Evolutionary conservation across 2,329 filamentous ascomycete species (phyloP).

Genomic region (Aspergillus clavatus): DNA sequence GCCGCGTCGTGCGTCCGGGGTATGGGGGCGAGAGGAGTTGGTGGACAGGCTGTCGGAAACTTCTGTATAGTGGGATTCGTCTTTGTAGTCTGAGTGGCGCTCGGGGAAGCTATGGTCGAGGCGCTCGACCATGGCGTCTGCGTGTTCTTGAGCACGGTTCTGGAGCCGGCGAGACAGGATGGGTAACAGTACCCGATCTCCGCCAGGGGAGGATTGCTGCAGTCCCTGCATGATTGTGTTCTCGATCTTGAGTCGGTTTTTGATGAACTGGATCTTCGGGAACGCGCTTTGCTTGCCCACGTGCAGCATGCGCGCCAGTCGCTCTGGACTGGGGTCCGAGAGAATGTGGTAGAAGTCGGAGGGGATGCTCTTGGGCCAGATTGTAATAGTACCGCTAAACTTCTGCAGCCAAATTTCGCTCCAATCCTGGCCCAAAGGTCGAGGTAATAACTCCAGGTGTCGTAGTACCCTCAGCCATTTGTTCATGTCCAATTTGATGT

Average conservation of each 20-base stretch:
- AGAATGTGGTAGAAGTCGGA: slow-evolving; percentile 85
- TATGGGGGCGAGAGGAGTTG: slow-evolving; percentile 18
- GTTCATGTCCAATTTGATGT: slow-evolving; percentile 90
- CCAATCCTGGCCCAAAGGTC: slow-evolving; percentile 93
- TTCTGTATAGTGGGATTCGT: slow-evolving; percentile 20
- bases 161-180: slow-evolving; percentile 26
- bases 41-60: slow-evolving; percentile 20
- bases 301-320: slow-evolving; percentile 82
- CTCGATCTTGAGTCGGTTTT: slow-evolving; percentile 82
- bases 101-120: slow-evolving; percentile 28
- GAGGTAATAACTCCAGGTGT: slow-evolving; percentile 84
- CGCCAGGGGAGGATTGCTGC: slow-evolving; percentile 26
- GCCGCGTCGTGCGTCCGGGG: slow-evolving; percentile 19
- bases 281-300: slow-evolving; percentile 86
- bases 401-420: slow-evolving; percentile 92
- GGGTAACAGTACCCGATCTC: slow-evolving; percentile 23
- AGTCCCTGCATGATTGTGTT: slow-evolving; percentile 57
- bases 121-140: slow-evolving; percentile 19
- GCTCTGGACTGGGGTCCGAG: slow-evolving; percentile 68
- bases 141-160: slow-evolving; percentile 11
- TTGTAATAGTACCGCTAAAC: slow-evolving; percentile 90
- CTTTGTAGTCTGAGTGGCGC: slow-evolving; percentile 18
- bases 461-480: slow-evolving; percentile 97
- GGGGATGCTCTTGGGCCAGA: slow-evolving; percentile 79
- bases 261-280: slow-evolving; percentile 85